Evolutionary conservation across 495 filamentous ascomycete species (phyloP).

Genomic region (Trichoderma erinaceum): DNA sequence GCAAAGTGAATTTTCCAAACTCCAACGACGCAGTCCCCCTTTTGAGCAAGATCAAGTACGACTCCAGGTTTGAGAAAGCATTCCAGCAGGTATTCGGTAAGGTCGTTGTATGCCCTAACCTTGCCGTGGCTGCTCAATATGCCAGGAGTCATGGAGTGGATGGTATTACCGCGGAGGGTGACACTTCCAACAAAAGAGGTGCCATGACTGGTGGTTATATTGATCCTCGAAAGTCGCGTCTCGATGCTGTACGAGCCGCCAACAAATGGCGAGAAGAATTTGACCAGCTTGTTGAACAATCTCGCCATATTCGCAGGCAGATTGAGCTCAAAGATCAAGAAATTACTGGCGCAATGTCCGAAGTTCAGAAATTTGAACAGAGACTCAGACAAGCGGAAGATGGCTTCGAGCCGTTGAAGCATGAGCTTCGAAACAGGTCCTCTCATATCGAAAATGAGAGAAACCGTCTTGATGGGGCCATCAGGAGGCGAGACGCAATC

Average conservation of each 20-base stretch:
- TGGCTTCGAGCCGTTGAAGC: conserved; percentile 72
- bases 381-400: conserved; percentile 69
- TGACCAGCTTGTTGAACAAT: conserved; percentile 53
- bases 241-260: conserved; percentile 75
- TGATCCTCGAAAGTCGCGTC: conserved; percentile 71
- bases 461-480: conserved; percentile 68
- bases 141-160: conserved; percentile 83
- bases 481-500: conserved; percentile 60
- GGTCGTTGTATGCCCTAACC: conserved; percentile 86
- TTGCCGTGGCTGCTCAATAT: conserved; percentile 80
- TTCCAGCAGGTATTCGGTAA: conserved; percentile 94
- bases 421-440: conserved; percentile 65
- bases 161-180: conserved; percentile 90
- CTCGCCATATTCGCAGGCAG: conserved; percentile 40
- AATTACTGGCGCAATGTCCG: conserved; percentile 72
- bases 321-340: conserved; percentile 77
- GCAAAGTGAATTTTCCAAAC: conserved; percentile 66
- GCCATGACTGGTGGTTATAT: conserved; percentile 91
- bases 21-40: conserved; percentile 82
- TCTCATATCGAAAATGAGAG: conserved; percentile 65
- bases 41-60: conserved; percentile 77
- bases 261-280: conserved; percentile 67
- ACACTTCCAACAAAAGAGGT: conserved; percentile 88
- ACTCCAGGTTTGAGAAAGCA: conserved; percentile 69
- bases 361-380: conserved; percentile 78